These are phyloP conservation scores for Fusarium palustre DNA, from an alignment of 2,329 filamentous ascomycete species.

Conservation along the genomic window DNA sequence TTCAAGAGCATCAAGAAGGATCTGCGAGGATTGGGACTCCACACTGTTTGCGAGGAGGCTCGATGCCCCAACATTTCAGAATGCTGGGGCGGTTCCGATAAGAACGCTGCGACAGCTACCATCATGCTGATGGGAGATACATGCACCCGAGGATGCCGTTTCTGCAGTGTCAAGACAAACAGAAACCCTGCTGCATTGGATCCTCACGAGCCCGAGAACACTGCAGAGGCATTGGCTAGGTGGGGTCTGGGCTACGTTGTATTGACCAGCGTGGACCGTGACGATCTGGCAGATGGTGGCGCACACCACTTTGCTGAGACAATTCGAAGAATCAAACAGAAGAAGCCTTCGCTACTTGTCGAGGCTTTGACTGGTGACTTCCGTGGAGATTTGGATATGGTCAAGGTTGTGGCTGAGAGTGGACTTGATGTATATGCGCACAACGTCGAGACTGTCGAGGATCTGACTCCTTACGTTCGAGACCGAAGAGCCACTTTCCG, in stretches of 20 bases:
- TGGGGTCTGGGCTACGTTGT: slow-evolving; percentile 98
- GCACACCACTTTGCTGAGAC: slow-evolving; percentile 93
- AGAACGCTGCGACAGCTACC: slow-evolving; percentile 91
- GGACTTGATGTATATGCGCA: slow-evolving; percentile 97
- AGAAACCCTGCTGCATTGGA: slow-evolving; percentile 82
- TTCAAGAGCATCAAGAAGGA: slow-evolving; percentile 97
- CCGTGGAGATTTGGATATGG: slow-evolving; percentile 86
- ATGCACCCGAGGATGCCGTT: slow-evolving; percentile 94
- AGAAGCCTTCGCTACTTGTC: slow-evolving; percentile 80
- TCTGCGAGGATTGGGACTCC: slow-evolving; percentile 85
- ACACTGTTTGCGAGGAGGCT: slow-evolving; percentile 98
- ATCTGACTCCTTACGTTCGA: slow-evolving; percentile 86
- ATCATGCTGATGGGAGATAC: slow-evolving; percentile 99
- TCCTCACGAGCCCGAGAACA: slow-evolving; percentile 96
- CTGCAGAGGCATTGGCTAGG: slow-evolving; percentile 88
- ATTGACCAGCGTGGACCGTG: slow-evolving; percentile 90
- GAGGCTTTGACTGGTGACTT: slow-evolving; percentile 92
- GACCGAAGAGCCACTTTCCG: slow-evolving; percentile 91
- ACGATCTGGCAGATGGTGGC: slow-evolving; percentile 90
- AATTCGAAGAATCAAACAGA: slow-evolving; percentile 91
- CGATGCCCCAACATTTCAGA: slow-evolving; percentile 97
- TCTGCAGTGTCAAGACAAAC: slow-evolving; percentile 95
- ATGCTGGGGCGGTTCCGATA: slow-evolving; percentile 94
- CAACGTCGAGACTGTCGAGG: slow-evolving; percentile 96
- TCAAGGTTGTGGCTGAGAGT: slow-evolving; percentile 82